Percentiles rank a stretch among this genome's conserved stretches.
phyloP scores from a whole-genome alignment of 768 basidiomycete genomes.

The Termitomyces sp. region DNA sequence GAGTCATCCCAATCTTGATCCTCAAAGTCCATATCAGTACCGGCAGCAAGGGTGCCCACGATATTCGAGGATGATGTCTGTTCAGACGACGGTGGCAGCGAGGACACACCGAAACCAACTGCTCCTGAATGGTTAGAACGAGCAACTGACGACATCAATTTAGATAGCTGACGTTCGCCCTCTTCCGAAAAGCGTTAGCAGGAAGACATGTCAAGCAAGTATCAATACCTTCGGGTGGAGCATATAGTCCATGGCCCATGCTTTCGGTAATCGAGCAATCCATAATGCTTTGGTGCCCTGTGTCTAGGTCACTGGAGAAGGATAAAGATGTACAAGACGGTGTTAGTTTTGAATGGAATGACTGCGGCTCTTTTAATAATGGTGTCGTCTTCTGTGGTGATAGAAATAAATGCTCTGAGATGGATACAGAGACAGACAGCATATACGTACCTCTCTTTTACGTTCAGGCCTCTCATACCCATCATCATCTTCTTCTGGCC shows the following conservation, averaged over 20 bases:
- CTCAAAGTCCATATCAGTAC: not conserved
- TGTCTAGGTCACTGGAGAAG: not conserved
- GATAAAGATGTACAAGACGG: not conserved
- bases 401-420: not conserved
- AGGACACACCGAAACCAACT: not conserved
- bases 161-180: not conserved
- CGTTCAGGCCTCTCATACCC: not conserved
- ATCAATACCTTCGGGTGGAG: not conserved
- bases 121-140: not conserved
- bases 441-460: constrained; percentile 2
- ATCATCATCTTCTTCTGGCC: not conserved
- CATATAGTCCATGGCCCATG: not conserved
- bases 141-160: not conserved
- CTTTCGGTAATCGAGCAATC: not conserved
- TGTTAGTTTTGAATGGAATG: not conserved
- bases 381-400: not conserved
- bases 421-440: not conserved
- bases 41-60: not conserved
- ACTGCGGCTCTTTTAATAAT: not conserved
- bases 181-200: not conserved
- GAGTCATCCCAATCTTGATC: not conserved
- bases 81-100: constrained; percentile 11
- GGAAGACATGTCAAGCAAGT: not conserved
- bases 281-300: not conserved
- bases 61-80: constrained; percentile 1